phyloP scores from a whole-genome alignment of 306 rosid genomes.

The Cercis canadensis region DNA sequence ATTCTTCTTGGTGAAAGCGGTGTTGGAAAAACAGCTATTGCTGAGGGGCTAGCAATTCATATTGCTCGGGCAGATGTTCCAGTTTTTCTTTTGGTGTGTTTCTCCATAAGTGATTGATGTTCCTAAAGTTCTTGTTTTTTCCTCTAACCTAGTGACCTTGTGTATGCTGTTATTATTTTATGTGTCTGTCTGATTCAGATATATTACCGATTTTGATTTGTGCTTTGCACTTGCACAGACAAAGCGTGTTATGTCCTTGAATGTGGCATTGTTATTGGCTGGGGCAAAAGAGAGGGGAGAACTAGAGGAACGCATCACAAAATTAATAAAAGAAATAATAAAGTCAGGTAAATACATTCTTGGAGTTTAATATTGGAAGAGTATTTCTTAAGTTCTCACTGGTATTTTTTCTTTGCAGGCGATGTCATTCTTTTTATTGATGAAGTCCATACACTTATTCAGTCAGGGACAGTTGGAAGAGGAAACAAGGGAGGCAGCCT shows the following conservation, averaged over 20 bases:
- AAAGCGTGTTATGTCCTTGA: constrained; percentile 86
- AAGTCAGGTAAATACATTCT: constrained; percentile 62
- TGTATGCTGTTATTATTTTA: neutral
- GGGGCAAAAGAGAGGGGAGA: constrained; percentile 98
- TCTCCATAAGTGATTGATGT: constrained; percentile 26
- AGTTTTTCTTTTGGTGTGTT: constrained; percentile 67
- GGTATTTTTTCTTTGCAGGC: constrained; percentile 61
- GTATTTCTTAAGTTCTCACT: constrained; percentile 39
- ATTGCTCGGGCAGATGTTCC: constrained; percentile 75
- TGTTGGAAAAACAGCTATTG: constrained; percentile 96
- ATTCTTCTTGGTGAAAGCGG: constrained; percentile 96
- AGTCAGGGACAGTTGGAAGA: constrained; percentile 62
- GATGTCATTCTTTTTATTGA: constrained; percentile 86
- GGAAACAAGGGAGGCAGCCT: constrained; percentile 90
- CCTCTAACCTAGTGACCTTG: constrained; percentile 19
- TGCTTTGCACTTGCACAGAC: constrained; percentile 54
- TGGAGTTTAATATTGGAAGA: constrained; percentile 5
- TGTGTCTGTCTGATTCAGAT: neutral
- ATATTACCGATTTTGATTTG: constrained; percentile 17
- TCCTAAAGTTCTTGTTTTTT: constrained; percentile 31
- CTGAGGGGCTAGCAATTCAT: constrained; percentile 84
- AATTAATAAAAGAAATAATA: constrained; percentile 60
- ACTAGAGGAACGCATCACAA: constrained; percentile 80
- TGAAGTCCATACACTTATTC: constrained; percentile 87
- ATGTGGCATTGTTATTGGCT: constrained; percentile 80